phyloP scores from a whole-genome alignment of 169 alveolate species.

The Perkinsus chesapeaki region DNA sequence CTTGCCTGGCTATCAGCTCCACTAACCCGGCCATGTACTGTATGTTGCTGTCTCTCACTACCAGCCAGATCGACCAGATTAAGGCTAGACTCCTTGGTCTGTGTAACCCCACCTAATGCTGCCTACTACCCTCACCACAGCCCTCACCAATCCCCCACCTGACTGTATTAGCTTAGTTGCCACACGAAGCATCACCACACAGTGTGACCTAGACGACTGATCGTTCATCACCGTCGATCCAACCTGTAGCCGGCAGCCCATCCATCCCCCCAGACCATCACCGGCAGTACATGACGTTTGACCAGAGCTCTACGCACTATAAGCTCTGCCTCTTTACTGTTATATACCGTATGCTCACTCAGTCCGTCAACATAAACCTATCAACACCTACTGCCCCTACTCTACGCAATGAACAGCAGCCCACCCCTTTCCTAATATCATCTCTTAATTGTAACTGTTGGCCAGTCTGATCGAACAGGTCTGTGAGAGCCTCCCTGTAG shows the following conservation, averaged over 20 bases:
- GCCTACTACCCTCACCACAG: background rate
- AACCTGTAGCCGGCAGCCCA: conserved; percentile 21
- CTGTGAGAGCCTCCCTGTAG: conserved; percentile 70
- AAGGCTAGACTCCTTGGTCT: conserved; percentile 31
- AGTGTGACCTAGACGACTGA: conserved; percentile 64
- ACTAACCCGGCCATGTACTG: background rate
- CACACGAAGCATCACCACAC: background rate
- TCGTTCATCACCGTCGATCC: conserved; percentile 67
- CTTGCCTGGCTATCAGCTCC: background rate
- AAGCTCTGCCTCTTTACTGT: conserved; percentile 39
- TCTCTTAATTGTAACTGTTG: conserved; percentile 55
- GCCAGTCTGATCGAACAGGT: conserved; percentile 46
- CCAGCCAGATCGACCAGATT: conserved; percentile 78
- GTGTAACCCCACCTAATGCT: background rate
- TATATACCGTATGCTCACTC: conserved; percentile 48
- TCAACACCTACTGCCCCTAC: background rate
- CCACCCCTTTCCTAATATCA: conserved; percentile 54
- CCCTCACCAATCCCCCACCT: too few species aligned
- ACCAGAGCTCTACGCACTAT: conserved; percentile 32
- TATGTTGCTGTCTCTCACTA: conserved; percentile 50
- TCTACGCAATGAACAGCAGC: background rate
- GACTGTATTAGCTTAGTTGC: background rate
- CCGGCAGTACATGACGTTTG: conserved; percentile 55
- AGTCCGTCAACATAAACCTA: conserved; percentile 54
- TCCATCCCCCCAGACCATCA: conserved; percentile 2